Conservation (phyloP, 139 green algal species). For the Volvox reticuliferus region DNA sequence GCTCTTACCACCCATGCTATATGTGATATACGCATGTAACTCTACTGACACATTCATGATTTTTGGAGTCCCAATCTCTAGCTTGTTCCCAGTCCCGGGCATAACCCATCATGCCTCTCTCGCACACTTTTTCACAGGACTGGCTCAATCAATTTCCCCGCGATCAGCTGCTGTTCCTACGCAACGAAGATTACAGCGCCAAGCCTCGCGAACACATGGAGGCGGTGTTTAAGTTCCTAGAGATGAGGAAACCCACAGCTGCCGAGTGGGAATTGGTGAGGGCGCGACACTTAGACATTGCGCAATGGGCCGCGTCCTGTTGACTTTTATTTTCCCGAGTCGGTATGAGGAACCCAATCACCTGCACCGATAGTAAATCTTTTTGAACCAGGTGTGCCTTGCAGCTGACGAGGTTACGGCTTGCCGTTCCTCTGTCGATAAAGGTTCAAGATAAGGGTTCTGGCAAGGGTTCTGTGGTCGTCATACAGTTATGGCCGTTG, state of each 20-base stretch:
- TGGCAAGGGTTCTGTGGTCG: too few relatives aligned
- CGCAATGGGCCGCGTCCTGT: neutral
- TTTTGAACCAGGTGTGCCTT: neutral
- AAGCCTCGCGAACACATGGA: conserved; percentile 60
- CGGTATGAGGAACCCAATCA: neutral
- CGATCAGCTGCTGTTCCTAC: conserved; percentile 70
- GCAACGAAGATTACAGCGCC: conserved; percentile 70
- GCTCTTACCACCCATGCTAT: neutral
- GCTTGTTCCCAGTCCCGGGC: neutral
- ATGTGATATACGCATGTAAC: neutral
- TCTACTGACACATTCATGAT: neutral
- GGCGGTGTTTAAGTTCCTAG: conserved; percentile 58
- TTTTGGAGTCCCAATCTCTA: too few relatives aligned
- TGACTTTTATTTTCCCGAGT: neutral
- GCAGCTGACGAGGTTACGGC: too few relatives aligned
- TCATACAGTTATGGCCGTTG: too few relatives aligned
- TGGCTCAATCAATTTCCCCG: conserved; percentile 66
- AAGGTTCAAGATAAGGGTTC: too few relatives aligned
- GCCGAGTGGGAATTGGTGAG: conserved; percentile 22
- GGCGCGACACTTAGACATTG: neutral
- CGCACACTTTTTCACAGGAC: conserved; percentile 38
- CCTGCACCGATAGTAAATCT: neutral
- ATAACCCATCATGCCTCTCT: neutral
- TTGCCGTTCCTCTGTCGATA: too few relatives aligned
- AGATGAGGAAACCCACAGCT: conserved; percentile 8